These are phyloP conservation scores for Imleria badia DNA, from an alignment of 768 basidiomycete genomes.

Conservation along the genomic window DNA sequence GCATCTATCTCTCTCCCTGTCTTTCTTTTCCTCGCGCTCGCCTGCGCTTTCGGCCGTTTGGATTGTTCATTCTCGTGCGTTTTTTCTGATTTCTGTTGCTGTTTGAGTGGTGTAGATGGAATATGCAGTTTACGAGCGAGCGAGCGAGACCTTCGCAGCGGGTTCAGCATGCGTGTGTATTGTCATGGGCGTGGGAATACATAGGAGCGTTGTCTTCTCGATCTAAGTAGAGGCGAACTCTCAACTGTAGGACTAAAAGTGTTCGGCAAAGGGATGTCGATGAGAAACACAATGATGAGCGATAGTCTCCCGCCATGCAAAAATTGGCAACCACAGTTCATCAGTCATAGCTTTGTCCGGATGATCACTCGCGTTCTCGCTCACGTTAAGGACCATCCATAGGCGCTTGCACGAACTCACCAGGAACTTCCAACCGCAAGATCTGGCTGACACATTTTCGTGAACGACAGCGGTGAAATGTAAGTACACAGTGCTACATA, in stretches of 20 bases:
- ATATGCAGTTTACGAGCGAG: slow-evolving; percentile 16
- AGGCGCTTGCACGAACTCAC: too few species aligned
- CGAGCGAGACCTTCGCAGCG: slow-evolving; percentile 13
- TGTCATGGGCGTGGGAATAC: slow-evolving; percentile 7
- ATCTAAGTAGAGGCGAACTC: not conserved
- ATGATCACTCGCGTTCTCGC: too few species aligned
- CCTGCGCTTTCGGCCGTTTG: not conserved
- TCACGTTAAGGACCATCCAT: too few species aligned
- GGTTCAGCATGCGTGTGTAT: slow-evolving; percentile 17
- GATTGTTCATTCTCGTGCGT: not conserved
- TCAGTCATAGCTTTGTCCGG: too few species aligned
- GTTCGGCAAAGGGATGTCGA: too few species aligned
- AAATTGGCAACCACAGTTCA: too few species aligned
- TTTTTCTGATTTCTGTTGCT: slow-evolving; percentile 13
- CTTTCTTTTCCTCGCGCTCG: not conserved
- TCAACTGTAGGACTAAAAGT: not conserved
- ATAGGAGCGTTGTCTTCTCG: not conserved
- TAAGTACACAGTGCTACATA: too few species aligned
- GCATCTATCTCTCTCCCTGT: not conserved
- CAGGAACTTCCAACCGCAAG: too few species aligned
- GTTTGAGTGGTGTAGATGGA: slow-evolving; percentile 10
- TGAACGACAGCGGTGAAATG: too few species aligned
- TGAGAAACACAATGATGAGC: too few species aligned
- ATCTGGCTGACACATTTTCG: too few species aligned
- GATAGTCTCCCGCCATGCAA: too few species aligned